Conservation (phyloP, 2,329 filamentous ascomycete species). For the Acrocalymma vagum region DNA sequence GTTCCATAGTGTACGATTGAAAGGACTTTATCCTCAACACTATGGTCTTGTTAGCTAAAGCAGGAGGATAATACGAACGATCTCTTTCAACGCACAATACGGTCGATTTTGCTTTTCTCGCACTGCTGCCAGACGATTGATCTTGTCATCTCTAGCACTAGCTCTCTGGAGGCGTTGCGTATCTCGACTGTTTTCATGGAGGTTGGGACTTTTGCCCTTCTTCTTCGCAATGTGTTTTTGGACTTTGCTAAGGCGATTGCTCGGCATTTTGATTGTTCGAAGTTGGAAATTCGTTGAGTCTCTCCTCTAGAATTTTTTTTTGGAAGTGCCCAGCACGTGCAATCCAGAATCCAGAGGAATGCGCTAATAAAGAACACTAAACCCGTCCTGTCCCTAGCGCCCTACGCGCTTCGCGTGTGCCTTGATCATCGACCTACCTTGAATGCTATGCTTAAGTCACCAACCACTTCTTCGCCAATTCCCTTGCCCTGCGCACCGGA, state of each 20-base stretch:
- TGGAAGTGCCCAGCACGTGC: no score
- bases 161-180: constrained; percentile 83
- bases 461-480: no score
- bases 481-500: no score
- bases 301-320: constrained; percentile 33
- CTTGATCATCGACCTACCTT: no score
- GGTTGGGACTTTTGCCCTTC: constrained; percentile 74
- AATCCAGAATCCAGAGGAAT: constrained; percentile 18
- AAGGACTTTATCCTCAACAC: constrained; percentile 77
- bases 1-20: constrained; percentile 69
- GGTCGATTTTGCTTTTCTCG: constrained; percentile 78
- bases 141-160: constrained; percentile 80
- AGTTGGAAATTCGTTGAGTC: constrained; percentile 14
- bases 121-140: constrained; percentile 75
- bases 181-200: constrained; percentile 91
- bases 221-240: constrained; percentile 92
- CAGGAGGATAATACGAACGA: neutral
- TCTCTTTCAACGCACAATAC: constrained; percentile 64
- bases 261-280: constrained; percentile 35
- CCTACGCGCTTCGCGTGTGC: no score
- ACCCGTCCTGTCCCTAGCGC: constrained; percentile 17
- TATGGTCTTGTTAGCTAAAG: constrained; percentile 41
- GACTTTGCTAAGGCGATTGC: constrained; percentile 78
- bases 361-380: constrained; percentile 21
- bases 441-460: no score